These are phyloP conservation scores for Xerocomus nothofagi DNA, from an alignment of 1,284 basidiomycete genomes.

Conservation along the genomic window DNA sequence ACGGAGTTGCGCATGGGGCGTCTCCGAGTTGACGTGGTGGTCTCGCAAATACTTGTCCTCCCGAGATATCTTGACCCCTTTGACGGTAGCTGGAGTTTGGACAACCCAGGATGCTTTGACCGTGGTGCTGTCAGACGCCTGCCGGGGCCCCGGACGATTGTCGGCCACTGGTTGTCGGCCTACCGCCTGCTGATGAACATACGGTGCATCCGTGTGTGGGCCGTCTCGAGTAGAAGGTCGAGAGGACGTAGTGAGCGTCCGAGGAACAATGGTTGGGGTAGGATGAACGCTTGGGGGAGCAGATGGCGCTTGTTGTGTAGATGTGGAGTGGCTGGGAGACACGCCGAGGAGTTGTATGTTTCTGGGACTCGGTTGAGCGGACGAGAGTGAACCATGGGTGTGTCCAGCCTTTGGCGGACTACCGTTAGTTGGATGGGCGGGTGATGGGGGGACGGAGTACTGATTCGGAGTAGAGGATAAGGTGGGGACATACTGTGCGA, in stretches of 20 bases:
- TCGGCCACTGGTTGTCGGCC: constrained; percentile 17
- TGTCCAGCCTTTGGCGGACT: constrained; percentile 19
- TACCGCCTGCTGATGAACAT: constrained; percentile 11
- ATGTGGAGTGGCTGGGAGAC: constrained; percentile 10
- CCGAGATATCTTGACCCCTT: constrained; percentile 18
- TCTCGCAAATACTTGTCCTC: constrained; percentile 34
- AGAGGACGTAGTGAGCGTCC: constrained; percentile 22
- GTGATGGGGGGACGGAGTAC: constrained; percentile 24
- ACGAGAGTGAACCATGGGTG: constrained; percentile 9
- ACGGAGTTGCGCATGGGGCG: constrained; percentile 32
- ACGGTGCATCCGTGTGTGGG: constrained; percentile 6
- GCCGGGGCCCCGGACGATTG: constrained; percentile 12
- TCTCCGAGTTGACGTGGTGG: constrained; percentile 23
- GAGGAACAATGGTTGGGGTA: constrained; percentile 25
- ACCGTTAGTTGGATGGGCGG: constrained; percentile 11
- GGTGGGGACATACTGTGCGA: constrained; percentile 15
- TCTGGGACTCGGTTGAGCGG: constrained; percentile 30
- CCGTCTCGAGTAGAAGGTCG: constrained; percentile 31
- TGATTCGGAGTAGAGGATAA: constrained; percentile 17
- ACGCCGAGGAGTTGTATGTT: constrained; percentile 21
- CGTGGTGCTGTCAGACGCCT: constrained; percentile 22
- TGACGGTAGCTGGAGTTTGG: constrained; percentile 28
- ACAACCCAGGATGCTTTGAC: constrained; percentile 37
- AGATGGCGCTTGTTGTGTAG: constrained; percentile 23
- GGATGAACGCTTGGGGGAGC: constrained; percentile 17